phyloP scores from a whole-genome alignment of 768 basidiomycete genomes.

The Tricholoma matsutake region DNA sequence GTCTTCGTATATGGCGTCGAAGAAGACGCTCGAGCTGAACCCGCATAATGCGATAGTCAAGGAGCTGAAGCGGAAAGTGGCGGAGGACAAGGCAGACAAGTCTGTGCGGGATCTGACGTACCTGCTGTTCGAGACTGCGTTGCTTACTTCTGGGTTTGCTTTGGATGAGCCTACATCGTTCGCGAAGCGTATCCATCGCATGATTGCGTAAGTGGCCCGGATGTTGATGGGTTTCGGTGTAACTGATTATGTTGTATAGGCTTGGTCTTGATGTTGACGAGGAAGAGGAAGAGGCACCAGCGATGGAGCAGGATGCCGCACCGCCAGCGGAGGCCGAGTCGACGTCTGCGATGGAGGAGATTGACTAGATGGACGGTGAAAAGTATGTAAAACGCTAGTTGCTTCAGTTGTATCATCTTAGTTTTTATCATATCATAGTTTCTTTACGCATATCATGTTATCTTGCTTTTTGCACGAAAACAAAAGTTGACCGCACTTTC shows the following conservation, averaged over 20 bases:
- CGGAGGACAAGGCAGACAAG: conserved; percentile 98
- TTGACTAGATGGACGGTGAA: conserved; percentile 52
- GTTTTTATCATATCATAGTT: neutral
- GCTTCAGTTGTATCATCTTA: conserved; percentile 20
- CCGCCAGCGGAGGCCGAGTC: conserved; percentile 57
- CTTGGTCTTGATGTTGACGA: conserved; percentile 90
- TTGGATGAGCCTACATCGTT: conserved; percentile 95
- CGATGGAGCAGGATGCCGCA: conserved; percentile 46
- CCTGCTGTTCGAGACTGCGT: conserved; percentile 95
- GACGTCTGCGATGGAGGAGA: conserved; percentile 95
- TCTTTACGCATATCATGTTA: neutral
- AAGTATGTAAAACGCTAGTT: conserved; percentile 6
- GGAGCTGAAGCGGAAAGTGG: conserved; percentile 93
- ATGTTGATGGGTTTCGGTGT: neutral
- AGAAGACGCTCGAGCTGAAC: conserved; percentile 98
- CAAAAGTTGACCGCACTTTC: too few species aligned
- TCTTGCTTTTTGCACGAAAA: too few species aligned
- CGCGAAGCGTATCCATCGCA: conserved; percentile 94
- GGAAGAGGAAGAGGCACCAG: conserved; percentile 54
- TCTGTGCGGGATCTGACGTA: conserved; percentile 95
- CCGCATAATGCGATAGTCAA: conserved; percentile 89
- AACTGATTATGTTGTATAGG: conserved; percentile 25
- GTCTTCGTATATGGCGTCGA: conserved; percentile 99
- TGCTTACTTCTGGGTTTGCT: conserved; percentile 93
- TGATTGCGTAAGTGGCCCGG: conserved; percentile 70